Conservation (phyloP, 2,329 filamentous ascomycete genomes). For the Colletotrichum somersetense region DNA sequence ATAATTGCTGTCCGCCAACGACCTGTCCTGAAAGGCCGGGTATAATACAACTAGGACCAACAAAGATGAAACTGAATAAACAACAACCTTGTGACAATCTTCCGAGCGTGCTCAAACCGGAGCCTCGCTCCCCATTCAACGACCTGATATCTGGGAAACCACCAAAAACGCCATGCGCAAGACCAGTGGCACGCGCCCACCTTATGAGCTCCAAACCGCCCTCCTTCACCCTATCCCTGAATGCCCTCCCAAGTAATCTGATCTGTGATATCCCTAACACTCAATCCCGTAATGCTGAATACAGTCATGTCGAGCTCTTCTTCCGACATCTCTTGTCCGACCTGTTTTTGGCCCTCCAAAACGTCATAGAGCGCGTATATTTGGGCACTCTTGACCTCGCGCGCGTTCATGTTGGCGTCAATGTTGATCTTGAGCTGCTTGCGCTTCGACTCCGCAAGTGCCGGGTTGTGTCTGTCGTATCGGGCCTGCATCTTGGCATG, state of each 20-base stretch:
- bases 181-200: conserved; percentile 8
- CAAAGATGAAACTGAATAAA: conserved; percentile 15
- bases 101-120: conserved; percentile 14
- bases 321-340: conserved; percentile 72
- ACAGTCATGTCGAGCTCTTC: conserved; percentile 75
- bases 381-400: conserved; percentile 82
- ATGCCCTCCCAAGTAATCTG: conserved; percentile 59
- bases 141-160: conserved; percentile 11
- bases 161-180: conserved; percentile 24
- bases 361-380: conserved; percentile 89
- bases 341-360: conserved; percentile 80
- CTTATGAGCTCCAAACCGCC: conserved; percentile 19
- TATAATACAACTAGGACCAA: conserved; percentile 36
- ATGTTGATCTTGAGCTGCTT: conserved; percentile 72
- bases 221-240: conserved; percentile 42
- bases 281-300: conserved; percentile 64
- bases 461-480: conserved; percentile 76
- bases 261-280: conserved; percentile 57
- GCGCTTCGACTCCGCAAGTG: conserved; percentile 74
- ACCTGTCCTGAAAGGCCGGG: conserved; percentile 30
- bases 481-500: conserved; percentile 71
- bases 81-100: conserved; percentile 33
- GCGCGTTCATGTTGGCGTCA: conserved; percentile 69
- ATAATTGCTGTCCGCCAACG: conserved; percentile 32
- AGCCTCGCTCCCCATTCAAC: conserved; percentile 5